Conservation (phyloP, 1,139 yeast genomes). For the Saccharomyces hybrid region DNA sequence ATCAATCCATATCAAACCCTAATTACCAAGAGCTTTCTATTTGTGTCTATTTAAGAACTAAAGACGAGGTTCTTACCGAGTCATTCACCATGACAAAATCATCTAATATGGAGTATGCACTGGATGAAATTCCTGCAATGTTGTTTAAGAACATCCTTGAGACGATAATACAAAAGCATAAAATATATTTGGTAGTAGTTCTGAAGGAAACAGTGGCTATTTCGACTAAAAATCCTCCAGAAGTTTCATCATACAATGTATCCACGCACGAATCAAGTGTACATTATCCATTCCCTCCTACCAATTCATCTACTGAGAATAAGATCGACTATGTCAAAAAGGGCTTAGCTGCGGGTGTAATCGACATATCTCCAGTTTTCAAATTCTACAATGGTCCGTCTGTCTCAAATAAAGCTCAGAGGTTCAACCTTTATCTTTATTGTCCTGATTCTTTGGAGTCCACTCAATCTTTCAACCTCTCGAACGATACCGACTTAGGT, state of each 20-base stretch:
- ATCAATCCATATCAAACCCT: conserved; percentile 52
- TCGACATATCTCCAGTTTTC: conserved; percentile 76
- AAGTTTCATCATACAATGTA: conserved; percentile 16
- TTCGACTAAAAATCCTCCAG: conserved; percentile 5
- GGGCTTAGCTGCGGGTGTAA: conserved; percentile 85
- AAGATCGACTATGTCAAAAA: conserved; percentile 48
- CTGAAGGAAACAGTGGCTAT: conserved; percentile 53
- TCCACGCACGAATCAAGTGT: conserved; percentile 15
- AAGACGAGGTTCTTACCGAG: conserved; percentile 63
- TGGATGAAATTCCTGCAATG: conserved; percentile 70
- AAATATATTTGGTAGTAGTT: conserved; percentile 61
- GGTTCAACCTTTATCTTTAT: conserved; percentile 62
- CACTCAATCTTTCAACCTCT: not conserved
- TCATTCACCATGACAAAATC: conserved; percentile 35
- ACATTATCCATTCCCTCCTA: conserved; percentile 19
- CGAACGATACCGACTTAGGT: conserved; percentile 42
- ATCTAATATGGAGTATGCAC: conserved; percentile 44
- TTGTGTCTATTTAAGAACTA: conserved; percentile 62
- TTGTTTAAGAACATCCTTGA: conserved; percentile 71
- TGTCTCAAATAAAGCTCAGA: conserved; percentile 54
- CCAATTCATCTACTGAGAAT: conserved; percentile 12
- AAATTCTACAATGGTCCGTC: conserved; percentile 56
- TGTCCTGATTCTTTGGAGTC: not conserved
- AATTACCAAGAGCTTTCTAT: conserved; percentile 65
- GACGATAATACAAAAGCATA: conserved; percentile 53